Base-by-base conservation (phyloP, 2,329 filamentous ascomycete genomes). In the Stagonosporopsis chrysanthemi region DNA sequence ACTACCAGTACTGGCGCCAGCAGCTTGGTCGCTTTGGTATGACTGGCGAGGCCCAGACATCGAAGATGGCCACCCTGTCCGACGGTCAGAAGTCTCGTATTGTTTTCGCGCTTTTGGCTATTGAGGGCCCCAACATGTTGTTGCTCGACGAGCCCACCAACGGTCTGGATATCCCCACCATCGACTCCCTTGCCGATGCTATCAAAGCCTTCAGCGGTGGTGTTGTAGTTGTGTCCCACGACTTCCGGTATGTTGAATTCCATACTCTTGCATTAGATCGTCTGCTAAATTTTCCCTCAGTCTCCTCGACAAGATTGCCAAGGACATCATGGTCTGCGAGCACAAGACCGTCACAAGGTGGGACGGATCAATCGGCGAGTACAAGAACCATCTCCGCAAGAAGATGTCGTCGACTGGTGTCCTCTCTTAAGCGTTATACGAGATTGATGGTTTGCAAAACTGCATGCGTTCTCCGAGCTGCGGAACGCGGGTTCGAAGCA, bases 1-100 rank as follows among this genome's bases (percentile, higher is more conserved):
- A 99, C 78, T 96, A 97, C 84, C 95, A 99, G 82, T 99, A 95
- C 87, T 99, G 95, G 95, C 88, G 95, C 76, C 94, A 97, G 81
- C 92, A 97, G 82, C 90, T 99, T 35, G 95, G 95, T 72, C 87
- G 89, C 66, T 99, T 99, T 78, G 96, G 96, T 77, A 86, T 99
- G 64, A 90, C 87, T 56, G 96, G 96, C 77, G 92, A 98, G 63
- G 83, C 92, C 29, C 96, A 99, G 84, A 99, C 95, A 45, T 92
- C 95, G 44, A 86, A 98, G 76, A 99, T 99, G 89, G 96, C 95
- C 62, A 99, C 95, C 15, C 84, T 99, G 67, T 98, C 95, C 62
- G 95, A 99, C 77, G 95, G 95, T 52, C 95, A 99, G 82, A 96
- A 96, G 87, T 93, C 89, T 74, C 90, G 96, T 86, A 97, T 99